These are phyloP conservation scores for Rosellinia necatrix DNA, from an alignment of 2,329 filamentous ascomycete species.

Conservation along the genomic window DNA sequence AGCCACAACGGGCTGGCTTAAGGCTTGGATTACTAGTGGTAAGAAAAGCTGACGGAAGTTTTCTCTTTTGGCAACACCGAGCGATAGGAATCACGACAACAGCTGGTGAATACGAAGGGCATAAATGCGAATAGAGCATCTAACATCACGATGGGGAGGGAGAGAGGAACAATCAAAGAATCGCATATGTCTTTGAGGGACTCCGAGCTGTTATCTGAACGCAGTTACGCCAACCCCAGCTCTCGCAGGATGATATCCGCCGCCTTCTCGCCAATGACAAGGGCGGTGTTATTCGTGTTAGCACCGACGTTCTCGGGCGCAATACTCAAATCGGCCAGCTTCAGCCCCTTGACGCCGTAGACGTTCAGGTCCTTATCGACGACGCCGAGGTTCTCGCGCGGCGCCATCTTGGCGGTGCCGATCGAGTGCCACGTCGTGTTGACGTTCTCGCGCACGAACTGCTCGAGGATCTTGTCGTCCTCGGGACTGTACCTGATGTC, in stretches of 20 bases:
- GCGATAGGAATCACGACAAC: too few species aligned
- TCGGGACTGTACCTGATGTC: constrained; percentile 53
- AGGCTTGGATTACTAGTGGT: too few species aligned
- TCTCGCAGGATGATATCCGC: constrained; percentile 48
- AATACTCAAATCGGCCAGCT: constrained; percentile 45
- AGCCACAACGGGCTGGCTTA: too few species aligned
- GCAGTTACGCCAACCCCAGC: constrained; percentile 40
- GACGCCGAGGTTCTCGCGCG: constrained; percentile 45
- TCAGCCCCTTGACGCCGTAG: constrained; percentile 47
- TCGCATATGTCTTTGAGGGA: too few species aligned
- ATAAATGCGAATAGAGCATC: too few species aligned
- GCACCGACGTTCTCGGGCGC: constrained; percentile 44
- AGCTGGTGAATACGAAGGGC: too few species aligned
- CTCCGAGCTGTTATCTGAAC: too few species aligned
- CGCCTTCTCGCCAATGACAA: constrained; percentile 54
- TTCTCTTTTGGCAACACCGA: too few species aligned
- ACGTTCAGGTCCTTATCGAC: constrained; percentile 49
- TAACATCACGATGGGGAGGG: too few species aligned
- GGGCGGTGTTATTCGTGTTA: constrained; percentile 55
- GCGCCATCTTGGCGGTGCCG: constrained; percentile 49
- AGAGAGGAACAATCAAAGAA: too few species aligned
- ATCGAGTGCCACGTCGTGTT: constrained; percentile 50
- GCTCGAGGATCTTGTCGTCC: constrained; percentile 52
- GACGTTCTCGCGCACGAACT: constrained; percentile 45
- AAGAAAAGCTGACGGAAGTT: too few species aligned